Evolutionary conservation across 805 yeast genomes (phyloP).

Genomic region (Cyberlindnera lachancei): DNA sequence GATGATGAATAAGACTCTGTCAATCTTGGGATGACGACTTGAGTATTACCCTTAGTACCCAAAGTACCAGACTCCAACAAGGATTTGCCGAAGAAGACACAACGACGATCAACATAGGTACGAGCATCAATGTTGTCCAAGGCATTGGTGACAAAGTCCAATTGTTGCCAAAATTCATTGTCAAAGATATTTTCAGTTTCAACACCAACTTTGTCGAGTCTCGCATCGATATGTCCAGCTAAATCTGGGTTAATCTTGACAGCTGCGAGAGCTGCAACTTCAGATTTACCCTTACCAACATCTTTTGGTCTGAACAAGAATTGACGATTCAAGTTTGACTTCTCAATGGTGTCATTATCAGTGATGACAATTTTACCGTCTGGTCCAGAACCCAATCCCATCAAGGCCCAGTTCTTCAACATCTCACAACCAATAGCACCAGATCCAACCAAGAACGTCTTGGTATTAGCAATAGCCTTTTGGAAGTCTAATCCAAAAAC

Average conservation of each 20-base stretch:
- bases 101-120: constrained; percentile 94
- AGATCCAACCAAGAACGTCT: constrained; percentile 88
- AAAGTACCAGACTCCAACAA: constrained; percentile 93
- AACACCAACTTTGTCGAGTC: constrained; percentile 83
- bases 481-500: constrained; percentile 82
- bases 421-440: constrained; percentile 99
- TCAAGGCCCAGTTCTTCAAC: constrained; percentile 95
- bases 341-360: constrained; percentile 92
- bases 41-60: constrained; percentile 98
- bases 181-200: constrained; percentile 86
- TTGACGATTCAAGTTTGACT: constrained; percentile 93
- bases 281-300: constrained; percentile 87
- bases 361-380: constrained; percentile 79
- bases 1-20: constrained; percentile 96
- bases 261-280: constrained; percentile 83
- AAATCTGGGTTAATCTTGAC: constrained; percentile 80
- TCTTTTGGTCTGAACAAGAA: constrained; percentile 91
- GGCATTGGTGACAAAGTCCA: constrained; percentile 93
- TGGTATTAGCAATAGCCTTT: constrained; percentile 63
- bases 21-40: constrained; percentile 86
- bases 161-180: constrained; percentile 74
- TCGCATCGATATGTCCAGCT: constrained; percentile 65
- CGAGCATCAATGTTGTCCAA: constrained; percentile 97
- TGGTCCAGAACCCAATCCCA: constrained; percentile 92
- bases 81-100: constrained; percentile 87